Evolutionary conservation across 2,329 filamentous ascomycete genomes (phyloP).

Genomic region (Dothistroma septosporum): DNA sequence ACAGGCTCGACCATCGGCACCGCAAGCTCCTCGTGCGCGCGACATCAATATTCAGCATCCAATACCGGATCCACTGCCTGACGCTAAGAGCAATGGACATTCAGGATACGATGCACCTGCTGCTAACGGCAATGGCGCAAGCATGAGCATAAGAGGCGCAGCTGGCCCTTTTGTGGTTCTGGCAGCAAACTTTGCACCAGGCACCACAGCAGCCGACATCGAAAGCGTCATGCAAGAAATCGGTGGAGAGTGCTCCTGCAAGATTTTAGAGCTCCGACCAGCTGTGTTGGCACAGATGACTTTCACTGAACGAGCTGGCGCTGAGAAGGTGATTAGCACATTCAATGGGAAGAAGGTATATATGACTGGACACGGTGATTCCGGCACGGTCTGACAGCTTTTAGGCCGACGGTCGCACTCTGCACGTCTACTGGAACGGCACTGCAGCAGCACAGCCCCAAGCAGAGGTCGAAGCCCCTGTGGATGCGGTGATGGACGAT

Average conservation of each 20-base stretch:
- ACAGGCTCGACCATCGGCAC: conserved; percentile 5
- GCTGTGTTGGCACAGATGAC: conserved; percentile 74
- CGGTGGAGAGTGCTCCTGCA: conserved; percentile 64
- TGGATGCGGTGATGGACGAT: conserved; percentile 29
- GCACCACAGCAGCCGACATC: conserved; percentile 77
- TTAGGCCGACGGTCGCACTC: conserved; percentile 68
- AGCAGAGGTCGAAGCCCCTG: conserved; percentile 15
- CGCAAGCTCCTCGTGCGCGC: conserved; percentile 38
- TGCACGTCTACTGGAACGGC: conserved; percentile 60
- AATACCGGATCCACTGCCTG: conserved; percentile 32
- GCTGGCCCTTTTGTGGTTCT: conserved; percentile 67
- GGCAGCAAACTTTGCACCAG: conserved; percentile 76
- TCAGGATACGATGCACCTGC: conserved; percentile 28
- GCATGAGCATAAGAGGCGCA: conserved; percentile 68
- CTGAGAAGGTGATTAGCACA: conserved; percentile 67
- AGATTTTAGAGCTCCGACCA: conserved; percentile 62
- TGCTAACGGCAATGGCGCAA: conserved; percentile 36
- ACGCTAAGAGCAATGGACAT: conserved; percentile 28
- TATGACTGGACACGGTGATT: conserved; percentile 9
- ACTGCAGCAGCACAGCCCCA: conserved; percentile 24
- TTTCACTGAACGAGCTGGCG: conserved; percentile 67
- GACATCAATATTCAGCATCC: conserved; percentile 37
- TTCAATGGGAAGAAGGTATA: conserved; percentile 76
- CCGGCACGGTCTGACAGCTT: conserved; percentile 2
- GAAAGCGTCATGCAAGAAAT: conserved; percentile 67